A percentile compares a stretch with the other conserved stretches of the same genome.
phyloP scores from a whole-genome alignment of 257 asterid genomes.

The Lycium barbarum region DNA sequence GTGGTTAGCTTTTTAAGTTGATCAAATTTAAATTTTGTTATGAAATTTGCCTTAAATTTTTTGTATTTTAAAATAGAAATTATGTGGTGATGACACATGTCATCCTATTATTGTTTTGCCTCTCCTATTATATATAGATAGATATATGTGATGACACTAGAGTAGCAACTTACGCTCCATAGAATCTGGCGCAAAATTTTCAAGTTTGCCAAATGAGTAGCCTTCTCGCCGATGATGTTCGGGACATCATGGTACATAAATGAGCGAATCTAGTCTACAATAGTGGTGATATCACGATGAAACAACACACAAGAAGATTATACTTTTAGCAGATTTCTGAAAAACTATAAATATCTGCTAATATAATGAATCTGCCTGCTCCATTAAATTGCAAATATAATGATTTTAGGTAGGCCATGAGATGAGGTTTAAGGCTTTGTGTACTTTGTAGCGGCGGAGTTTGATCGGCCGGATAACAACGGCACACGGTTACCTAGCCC shows the following conservation, averaged over 20 bases:
- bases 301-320: not conserved
- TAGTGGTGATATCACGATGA: slow-evolving; percentile 20
- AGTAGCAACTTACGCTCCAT: slow-evolving; percentile 63
- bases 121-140: too few relatives aligned
- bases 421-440: slow-evolving; percentile 93
- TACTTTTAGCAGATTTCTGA: not conserved
- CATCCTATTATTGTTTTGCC: too few relatives aligned
- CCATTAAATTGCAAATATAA: slow-evolving; percentile 94
- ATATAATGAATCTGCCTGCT: slow-evolving; percentile 63
- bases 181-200: slow-evolving; percentile 92
- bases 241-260: slow-evolving; percentile 91
- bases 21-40: too few relatives aligned
- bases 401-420: slow-evolving; percentile 93
- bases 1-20: too few relatives aligned
- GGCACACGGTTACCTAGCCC: too few relatives aligned
- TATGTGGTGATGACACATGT: too few relatives aligned
- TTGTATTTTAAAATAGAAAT: too few relatives aligned
- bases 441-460: slow-evolving; percentile 49
- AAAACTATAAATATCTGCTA: not conserved
- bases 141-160: not conserved
- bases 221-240: slow-evolving; percentile 96
- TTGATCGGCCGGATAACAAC: too few relatives aligned
- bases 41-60: too few relatives aligned
- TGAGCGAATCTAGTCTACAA: slow-evolving; percentile 98
- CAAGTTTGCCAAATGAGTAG: slow-evolving; percentile 96